These are phyloP conservation scores for Echinochloa phyllopogon DNA, from an alignment of 176 grass and related monocot species.

Conservation along the genomic window DNA sequence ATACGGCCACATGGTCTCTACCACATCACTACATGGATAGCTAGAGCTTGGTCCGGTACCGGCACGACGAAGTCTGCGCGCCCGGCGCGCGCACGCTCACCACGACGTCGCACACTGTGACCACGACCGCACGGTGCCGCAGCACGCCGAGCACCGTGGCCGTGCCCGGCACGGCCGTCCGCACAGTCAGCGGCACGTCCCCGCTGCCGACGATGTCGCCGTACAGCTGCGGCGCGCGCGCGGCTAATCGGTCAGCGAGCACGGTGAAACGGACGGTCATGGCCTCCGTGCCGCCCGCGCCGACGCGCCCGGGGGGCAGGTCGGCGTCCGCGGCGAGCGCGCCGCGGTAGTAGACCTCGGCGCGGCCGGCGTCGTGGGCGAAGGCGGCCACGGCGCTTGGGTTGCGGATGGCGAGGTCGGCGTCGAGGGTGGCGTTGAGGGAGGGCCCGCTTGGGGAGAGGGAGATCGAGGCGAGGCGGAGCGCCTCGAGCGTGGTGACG, in stretches of 20 bases:
- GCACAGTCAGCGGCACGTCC: constrained; percentile 22
- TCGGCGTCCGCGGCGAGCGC: constrained; percentile 26
- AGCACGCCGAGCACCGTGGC: constrained; percentile 23
- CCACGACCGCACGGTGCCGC: constrained; percentile 6
- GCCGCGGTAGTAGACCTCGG: constrained; percentile 48
- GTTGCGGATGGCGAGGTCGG: constrained; percentile 36
- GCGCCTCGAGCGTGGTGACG: background rate
- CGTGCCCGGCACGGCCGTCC: constrained; percentile 23
- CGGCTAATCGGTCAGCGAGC: constrained; percentile 10
- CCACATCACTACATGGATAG: no score
- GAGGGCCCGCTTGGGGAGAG: background rate
- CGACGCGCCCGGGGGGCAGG: background rate
- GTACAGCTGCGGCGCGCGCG: constrained; percentile 21
- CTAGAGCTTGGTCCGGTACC: constrained; percentile 26
- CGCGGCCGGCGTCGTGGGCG: constrained; percentile 22
- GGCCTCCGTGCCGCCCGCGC: background rate
- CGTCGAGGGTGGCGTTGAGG: constrained; percentile 37
- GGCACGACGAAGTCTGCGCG: constrained; percentile 4
- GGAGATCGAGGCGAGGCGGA: constrained; percentile 29
- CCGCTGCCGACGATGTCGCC: background rate
- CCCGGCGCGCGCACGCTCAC: background rate
- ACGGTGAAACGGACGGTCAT: constrained; percentile 16
- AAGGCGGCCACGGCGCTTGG: constrained; percentile 34
- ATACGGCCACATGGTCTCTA: background rate
- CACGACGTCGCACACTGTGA: background rate